Percentiles rank a stretch among this genome's conserved stretches.
phyloP scores from a whole-genome alignment of 176 grass and related monocot genomes.

The Oryza punctata region DNA sequence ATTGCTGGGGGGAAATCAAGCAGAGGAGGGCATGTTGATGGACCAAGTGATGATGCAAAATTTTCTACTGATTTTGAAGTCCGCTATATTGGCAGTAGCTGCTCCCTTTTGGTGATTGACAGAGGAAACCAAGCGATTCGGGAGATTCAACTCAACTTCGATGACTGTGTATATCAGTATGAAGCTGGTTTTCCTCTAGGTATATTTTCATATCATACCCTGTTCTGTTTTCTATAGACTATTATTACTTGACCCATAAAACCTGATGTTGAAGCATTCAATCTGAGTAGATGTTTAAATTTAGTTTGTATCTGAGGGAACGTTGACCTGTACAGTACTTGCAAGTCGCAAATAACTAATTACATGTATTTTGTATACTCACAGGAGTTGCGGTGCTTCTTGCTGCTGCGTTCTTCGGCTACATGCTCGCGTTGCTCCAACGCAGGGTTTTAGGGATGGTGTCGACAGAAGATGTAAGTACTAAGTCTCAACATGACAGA shows the following conservation, averaged over 20 bases:
- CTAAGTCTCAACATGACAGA: constrained; percentile 30
- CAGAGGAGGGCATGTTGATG: constrained; percentile 85
- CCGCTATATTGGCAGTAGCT: constrained; percentile 86
- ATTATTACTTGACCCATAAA: constrained; percentile 33
- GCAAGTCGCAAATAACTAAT: constrained; percentile 17
- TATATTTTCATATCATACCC: constrained; percentile 29
- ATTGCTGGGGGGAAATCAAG: constrained; percentile 92
- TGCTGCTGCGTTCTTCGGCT: constrained; percentile 83
- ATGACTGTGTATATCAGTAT: constrained; percentile 89
- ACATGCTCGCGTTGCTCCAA: constrained; percentile 92
- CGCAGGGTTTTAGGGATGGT: constrained; percentile 52
- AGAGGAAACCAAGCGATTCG: constrained; percentile 89
- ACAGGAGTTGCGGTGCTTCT: constrained; percentile 72
- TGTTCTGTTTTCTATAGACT: constrained; percentile 1
- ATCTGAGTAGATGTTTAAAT: too few relatives aligned
- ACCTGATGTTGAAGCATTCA: background rate
- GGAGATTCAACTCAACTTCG: constrained; percentile 84
- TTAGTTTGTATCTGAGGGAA: too few relatives aligned
- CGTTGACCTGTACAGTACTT: background rate
- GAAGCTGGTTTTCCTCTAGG: constrained; percentile 84
- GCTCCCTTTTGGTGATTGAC: constrained; percentile 95
- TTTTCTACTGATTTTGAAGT: constrained; percentile 98
- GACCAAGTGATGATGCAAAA: constrained; percentile 86
- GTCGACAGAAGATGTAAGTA: constrained; percentile 64
- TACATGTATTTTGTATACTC: constrained; percentile 18